These are phyloP conservation scores for Verticillium nubilum DNA, from an alignment of 2,329 filamentous ascomycete species.

Conservation along the genomic window DNA sequence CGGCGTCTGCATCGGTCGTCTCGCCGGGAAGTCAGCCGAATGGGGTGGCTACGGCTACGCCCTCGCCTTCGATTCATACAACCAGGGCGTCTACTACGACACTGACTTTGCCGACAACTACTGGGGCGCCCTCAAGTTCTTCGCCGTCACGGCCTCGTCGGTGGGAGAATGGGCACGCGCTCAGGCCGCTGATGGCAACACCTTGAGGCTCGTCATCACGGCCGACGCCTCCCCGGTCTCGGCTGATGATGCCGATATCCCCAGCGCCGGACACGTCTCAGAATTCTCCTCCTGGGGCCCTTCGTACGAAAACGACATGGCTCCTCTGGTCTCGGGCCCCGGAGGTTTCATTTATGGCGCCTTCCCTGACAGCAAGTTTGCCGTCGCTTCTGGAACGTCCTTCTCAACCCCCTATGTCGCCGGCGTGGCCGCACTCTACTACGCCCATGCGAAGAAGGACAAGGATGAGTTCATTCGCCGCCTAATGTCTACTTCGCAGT, in stretches of 20 bases:
- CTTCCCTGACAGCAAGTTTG: constrained; percentile 8
- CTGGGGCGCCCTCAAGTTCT: constrained; percentile 1
- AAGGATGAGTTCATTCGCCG: constrained; percentile 8
- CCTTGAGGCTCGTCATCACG: constrained; percentile 7
- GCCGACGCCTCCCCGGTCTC: constrained; percentile 6
- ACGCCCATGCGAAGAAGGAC: constrained; percentile 11
- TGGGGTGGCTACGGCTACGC: constrained; percentile 8
- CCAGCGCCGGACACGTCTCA: constrained; percentile 12
- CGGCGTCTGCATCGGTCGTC: constrained; percentile 3
- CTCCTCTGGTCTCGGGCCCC: constrained; percentile 10
- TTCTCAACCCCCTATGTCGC: constrained; percentile 15
- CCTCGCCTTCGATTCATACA: constrained; percentile 13
- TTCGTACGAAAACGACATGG: constrained; percentile 16
- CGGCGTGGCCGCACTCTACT: constrained; percentile 16
- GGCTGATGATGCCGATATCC: constrained; percentile 2
- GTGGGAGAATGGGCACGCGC: constrained; percentile 10
- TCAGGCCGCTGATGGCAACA: constrained; percentile 6
- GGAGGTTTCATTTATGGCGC: constrained; percentile 15
- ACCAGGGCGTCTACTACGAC: constrained; percentile 14
- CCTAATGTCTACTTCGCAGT: constrained; percentile 5
- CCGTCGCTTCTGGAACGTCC: constrained; percentile 14
- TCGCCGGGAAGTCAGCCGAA: background rate
- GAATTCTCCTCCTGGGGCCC: constrained; percentile 15
- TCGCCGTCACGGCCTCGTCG: constrained; percentile 7
- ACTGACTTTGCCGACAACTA: background rate